These are phyloP conservation scores for Gracilaria vermiculophylla DNA, from an alignment of 23 red algal genomes.

Conservation along the genomic window DNA sequence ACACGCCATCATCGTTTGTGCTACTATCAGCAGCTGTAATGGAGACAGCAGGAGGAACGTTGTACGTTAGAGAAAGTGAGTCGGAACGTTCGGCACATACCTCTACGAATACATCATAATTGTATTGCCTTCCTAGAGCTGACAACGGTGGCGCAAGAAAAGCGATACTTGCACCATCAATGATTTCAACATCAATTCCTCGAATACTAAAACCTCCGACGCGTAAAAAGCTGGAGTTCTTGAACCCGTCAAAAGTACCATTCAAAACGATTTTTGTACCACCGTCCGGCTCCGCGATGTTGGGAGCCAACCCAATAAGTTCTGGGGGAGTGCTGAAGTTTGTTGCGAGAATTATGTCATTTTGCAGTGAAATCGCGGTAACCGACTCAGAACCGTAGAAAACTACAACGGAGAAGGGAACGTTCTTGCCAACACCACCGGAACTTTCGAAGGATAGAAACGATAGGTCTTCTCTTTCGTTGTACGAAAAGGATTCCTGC, in stretches of 20 bases:
- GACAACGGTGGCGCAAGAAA: slow-evolving; percentile 20
- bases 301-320: not conserved
- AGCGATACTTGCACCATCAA: not conserved
- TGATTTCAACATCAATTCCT: not conserved
- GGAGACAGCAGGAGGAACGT: slow-evolving; percentile 11
- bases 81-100: slow-evolving; percentile 44
- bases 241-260: slow-evolving; percentile 35
- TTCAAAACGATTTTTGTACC: slow-evolving; percentile 14
- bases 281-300: slow-evolving; percentile 1
- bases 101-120: slow-evolving; percentile 32
- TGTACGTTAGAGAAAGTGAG: slow-evolving; percentile 12
- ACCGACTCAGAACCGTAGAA: not conserved
- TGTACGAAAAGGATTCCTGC: not conserved
- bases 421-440: slow-evolving; percentile 31
- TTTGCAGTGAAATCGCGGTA: not conserved
- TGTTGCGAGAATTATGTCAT: not conserved
- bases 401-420: slow-evolving; percentile 6
- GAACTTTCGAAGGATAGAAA: slow-evolving; percentile 17
- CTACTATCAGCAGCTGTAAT: slow-evolving; percentile 54
- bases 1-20: slow-evolving; percentile 8
- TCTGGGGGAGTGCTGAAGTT: slow-evolving; percentile 30
- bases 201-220: slow-evolving; percentile 31
- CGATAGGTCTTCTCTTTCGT: slow-evolving; percentile 18
- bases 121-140: slow-evolving; percentile 14
- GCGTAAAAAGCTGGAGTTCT: not conserved